A percentile compares a stretch with the other conserved stretches of the same genome.
Conservation (phyloP, 23 red algal species). For the Gracilaria vermiculophylla region DNA sequence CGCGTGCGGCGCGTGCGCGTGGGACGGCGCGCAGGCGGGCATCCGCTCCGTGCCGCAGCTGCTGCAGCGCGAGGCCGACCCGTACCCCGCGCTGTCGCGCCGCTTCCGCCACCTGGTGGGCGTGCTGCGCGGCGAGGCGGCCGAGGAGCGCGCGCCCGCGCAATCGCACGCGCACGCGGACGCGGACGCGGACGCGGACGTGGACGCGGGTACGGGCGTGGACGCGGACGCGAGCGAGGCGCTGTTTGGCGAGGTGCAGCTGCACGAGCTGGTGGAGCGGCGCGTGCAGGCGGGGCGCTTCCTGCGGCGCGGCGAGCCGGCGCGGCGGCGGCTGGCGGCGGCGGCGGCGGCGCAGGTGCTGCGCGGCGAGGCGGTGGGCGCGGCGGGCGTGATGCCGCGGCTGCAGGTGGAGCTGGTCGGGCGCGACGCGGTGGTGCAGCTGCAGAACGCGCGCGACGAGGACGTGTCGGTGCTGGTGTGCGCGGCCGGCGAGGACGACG, state of each 20-base stretch:
- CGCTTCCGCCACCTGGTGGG: neutral
- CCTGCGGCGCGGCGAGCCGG: neutral
- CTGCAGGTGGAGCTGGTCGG: conserved; percentile 2
- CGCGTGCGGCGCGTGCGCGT: neutral
- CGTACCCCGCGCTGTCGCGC: neutral
- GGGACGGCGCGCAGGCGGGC: neutral
- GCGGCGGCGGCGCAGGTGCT: neutral
- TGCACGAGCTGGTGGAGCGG: neutral
- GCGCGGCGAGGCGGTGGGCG: neutral
- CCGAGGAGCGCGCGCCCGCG: too few relatives aligned
- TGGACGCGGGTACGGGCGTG: too few relatives aligned
- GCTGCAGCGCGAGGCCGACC: conserved; percentile 22
- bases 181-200: too few relatives aligned
- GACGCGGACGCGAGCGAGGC: too few relatives aligned
- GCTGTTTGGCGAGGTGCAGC: neutral
- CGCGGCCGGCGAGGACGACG: conserved; percentile 7
- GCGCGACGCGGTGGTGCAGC: neutral
- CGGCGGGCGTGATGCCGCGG: neutral
- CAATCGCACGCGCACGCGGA: too few relatives aligned
- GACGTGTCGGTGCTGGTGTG: conserved; percentile 21
- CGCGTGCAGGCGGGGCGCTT: neutral
- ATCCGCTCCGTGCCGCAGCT: neutral
- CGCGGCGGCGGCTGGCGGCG: neutral
- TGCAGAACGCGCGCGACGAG: neutral
- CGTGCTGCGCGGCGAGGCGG: neutral